These are phyloP conservation scores for Aspergillus nidulans DNA, from an alignment of 495 filamentous ascomycete species.

Conservation along the genomic window DNA sequence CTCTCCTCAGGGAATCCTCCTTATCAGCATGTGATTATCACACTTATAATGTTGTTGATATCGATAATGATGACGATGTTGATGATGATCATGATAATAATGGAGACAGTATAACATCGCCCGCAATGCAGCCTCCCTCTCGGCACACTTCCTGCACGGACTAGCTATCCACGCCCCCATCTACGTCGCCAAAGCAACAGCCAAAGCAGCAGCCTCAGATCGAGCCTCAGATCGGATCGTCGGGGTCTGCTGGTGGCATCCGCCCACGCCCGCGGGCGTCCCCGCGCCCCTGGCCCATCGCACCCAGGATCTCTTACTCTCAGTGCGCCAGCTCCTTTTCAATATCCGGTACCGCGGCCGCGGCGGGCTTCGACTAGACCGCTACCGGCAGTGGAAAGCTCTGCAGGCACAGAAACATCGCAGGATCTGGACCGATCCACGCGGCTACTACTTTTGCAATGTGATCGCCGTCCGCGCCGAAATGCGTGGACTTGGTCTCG, in stretches of 20 bases:
- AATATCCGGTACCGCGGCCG: conserved; percentile 59
- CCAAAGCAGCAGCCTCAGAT: conserved; percentile 14
- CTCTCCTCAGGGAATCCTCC: too few species aligned
- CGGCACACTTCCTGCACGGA: conserved; percentile 58
- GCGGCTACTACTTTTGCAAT: conserved; percentile 67
- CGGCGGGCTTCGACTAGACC: conserved; percentile 56
- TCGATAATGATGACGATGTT: too few species aligned
- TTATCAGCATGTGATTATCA: too few species aligned
- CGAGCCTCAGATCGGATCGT: conserved; percentile 38
- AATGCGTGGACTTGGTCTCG: conserved; percentile 56
- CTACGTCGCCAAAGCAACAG: conserved; percentile 53
- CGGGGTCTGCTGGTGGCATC: conserved; percentile 62
- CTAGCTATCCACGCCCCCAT: conserved; percentile 56
- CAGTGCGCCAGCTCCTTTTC: conserved; percentile 54
- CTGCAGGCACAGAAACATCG: conserved; percentile 38
- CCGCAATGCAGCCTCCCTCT: conserved; percentile 60
- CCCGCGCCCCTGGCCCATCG: conserved; percentile 51
- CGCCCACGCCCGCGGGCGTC: conserved; percentile 36
- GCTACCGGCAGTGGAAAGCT: conserved; percentile 56
- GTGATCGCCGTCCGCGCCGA: conserved; percentile 60
- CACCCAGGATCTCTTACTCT: conserved; percentile 55
- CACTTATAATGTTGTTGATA: too few species aligned
- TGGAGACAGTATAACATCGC: conserved; percentile 46
- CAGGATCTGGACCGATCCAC: conserved; percentile 32
- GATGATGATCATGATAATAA: too few species aligned